Conservation (phyloP, 2,329 filamentous ascomycete species). For the Pyrenochaeta sp. region DNA sequence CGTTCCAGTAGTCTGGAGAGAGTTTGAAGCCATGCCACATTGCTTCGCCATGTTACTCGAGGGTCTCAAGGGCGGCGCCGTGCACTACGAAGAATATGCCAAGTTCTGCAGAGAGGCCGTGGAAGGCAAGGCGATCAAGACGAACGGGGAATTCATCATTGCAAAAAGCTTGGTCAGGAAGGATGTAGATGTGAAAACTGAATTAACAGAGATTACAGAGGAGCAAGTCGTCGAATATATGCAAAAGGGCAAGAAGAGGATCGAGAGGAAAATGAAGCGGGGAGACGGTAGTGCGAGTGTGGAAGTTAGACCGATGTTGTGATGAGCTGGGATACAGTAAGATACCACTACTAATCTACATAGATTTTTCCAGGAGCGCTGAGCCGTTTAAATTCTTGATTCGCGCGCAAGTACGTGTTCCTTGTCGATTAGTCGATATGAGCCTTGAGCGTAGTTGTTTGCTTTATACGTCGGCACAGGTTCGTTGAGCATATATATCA, state of each 20-base stretch:
- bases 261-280: constrained; percentile 28
- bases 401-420: no score
- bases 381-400: no score
- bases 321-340: background rate
- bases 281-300: constrained; percentile 18
- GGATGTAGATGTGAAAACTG: constrained; percentile 32
- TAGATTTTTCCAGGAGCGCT: no score
- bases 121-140: constrained; percentile 24
- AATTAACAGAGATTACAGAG: constrained; percentile 40
- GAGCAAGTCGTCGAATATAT: constrained; percentile 42
- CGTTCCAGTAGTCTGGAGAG: constrained; percentile 70
- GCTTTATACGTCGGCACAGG: no score
- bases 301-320: constrained; percentile 36
- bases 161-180: constrained; percentile 43
- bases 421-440: no score
- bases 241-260: constrained; percentile 32
- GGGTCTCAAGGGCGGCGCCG: constrained; percentile 29
- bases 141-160: constrained; percentile 33
- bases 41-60: constrained; percentile 63
- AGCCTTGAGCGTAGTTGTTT: no score
- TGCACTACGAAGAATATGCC: constrained; percentile 50
- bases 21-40: constrained; percentile 85
- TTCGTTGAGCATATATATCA: no score
- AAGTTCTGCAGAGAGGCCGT: constrained; percentile 44
- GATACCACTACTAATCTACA: no score